Evolutionary conservation across 345 rosid genomes (phyloP), one percentile per base, ranked within the genome.

Genomic region (Jatropha curcas): DNA sequence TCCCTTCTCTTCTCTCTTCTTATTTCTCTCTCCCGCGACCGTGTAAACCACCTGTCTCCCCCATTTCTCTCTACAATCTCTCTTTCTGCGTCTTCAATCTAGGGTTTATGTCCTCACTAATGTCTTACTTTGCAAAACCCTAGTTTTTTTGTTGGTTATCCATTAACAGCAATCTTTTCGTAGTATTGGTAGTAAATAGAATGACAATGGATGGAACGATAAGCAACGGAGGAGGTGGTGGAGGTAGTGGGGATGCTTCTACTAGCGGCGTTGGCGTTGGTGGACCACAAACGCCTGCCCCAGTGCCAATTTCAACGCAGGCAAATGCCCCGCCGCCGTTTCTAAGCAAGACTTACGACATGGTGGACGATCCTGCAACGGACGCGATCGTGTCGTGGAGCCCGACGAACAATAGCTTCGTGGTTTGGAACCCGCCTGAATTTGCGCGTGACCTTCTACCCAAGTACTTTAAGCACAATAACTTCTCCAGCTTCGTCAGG

Each of bases 401-500:
- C 68, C 70, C 85, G 20, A 76, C 88, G 69, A 88, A 88, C 71
- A 91, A 93, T 52, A 93, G 98, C 84, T 91, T 93, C 81, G 78
- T 91, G 31, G 94, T 93, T 50, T 93, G 96, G 97, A 83, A 93
- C 63, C 91, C 92, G 53, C 91, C 98, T 20, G 97, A 93, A 82
- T 93, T 93, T 58, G 85, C 93, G 1, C 86, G 96, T 60, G 84
- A 88, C 79, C 86, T 93, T 28, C 76, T 93, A 12, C 98, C 98
- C 60, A 91, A 88, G 76, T 85, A 86, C 76, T 93, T 93, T 81
- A 91, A 93, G 90, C 98, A 93, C 76, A 91, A 89, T 61, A 93
- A 93, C 81, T 91, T 93, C 86, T 89, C 96, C 65, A 90, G 98
- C 87, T 92, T 92, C 50, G 97, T 92, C 71, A 85, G 98, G 53